A percentile compares a stretch with the other conserved stretches of the same genome.
phyloP scores from a whole-genome alignment of 2,329 filamentous ascomycete species.

The Aspergillus amoenus region DNA sequence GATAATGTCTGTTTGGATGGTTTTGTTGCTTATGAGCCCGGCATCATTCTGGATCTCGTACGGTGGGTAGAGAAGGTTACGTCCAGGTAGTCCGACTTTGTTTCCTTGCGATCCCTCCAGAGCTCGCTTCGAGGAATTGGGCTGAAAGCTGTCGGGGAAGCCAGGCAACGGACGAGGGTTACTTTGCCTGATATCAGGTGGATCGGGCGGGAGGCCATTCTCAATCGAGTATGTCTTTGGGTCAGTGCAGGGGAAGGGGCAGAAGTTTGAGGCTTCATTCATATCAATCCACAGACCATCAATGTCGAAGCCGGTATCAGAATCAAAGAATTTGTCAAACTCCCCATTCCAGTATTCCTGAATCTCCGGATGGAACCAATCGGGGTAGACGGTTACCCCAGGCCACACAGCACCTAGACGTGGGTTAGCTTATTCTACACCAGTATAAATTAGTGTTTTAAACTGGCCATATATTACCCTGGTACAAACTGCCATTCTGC shows the following conservation, averaged over 20 bases:
- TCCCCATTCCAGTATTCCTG: conserved; percentile 69
- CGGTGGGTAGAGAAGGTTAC: conserved; percentile 63
- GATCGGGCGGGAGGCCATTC: conserved; percentile 54
- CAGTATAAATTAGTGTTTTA: neutral
- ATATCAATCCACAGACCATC: conserved; percentile 78
- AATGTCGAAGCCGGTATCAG: conserved; percentile 67
- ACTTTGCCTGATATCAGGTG: conserved; percentile 62
- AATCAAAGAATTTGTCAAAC: conserved; percentile 64
- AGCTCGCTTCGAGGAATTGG: conserved; percentile 33
- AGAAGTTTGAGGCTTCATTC: conserved; percentile 58
- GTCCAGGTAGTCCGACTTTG: conserved; percentile 58
- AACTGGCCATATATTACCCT: conserved; percentile 33
- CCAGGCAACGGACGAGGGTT: conserved; percentile 64
- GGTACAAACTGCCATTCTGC: conserved; percentile 55
- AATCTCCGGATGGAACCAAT: conserved; percentile 70
- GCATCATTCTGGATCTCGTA: conserved; percentile 66
- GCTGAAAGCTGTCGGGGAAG: conserved; percentile 68
- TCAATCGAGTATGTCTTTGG: conserved; percentile 51
- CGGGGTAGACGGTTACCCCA: conserved; percentile 69
- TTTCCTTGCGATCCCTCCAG: conserved; percentile 4
- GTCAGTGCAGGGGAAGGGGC: conserved; percentile 57
- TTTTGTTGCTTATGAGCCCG: conserved; percentile 53
- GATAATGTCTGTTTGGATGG: conserved; percentile 66
- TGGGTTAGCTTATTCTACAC: neutral
- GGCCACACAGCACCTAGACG: conserved; percentile 70